phyloP scores from a whole-genome alignment of 2,329 filamentous ascomycete genomes.

The Chaetoscypha palmicola region DNA sequence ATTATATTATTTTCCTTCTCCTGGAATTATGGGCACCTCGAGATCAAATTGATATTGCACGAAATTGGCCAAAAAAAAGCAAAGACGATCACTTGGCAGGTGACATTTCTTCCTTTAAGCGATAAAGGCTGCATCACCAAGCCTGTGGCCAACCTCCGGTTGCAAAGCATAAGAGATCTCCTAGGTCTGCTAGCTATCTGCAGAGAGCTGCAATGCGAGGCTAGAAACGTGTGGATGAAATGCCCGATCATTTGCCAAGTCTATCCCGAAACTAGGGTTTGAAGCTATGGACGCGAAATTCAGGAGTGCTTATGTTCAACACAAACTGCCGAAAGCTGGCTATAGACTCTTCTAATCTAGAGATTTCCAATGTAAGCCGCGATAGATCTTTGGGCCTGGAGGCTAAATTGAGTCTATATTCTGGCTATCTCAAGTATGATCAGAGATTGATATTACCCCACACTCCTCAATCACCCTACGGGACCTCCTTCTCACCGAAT shows the following conservation, averaged over 20 bases:
- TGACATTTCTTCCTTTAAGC: slow-evolving; percentile 7
- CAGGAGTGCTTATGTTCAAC: background rate
- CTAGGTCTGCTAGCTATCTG: background rate
- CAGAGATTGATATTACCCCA: slow-evolving; percentile 4
- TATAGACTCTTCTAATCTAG: slow-evolving; percentile 1
- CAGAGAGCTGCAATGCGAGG: slow-evolving; percentile 1
- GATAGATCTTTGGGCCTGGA: background rate
- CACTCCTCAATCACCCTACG: slow-evolving; percentile 5
- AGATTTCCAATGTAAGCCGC: background rate
- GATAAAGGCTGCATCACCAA: background rate
- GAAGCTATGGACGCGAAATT: background rate
- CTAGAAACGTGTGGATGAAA: background rate
- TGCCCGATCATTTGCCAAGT: slow-evolving; percentile 1
- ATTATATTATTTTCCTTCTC: slow-evolving; percentile 84
- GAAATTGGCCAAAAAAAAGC: slow-evolving; percentile 83
- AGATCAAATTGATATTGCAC: slow-evolving; percentile 78
- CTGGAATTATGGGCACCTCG: slow-evolving; percentile 83
- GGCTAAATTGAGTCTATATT: slow-evolving; percentile 4
- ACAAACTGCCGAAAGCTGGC: slow-evolving; percentile 6
- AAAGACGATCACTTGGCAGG: slow-evolving; percentile 10
- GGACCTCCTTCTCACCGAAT: slow-evolving; percentile 3
- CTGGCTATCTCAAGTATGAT: slow-evolving; percentile 8
- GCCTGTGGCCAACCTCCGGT: background rate
- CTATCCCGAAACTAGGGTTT: slow-evolving; percentile 2
- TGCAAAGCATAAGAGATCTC: background rate